Evolutionary conservation across 148 eudicot genomes (phyloP), one percentile per base, ranked within the genome.

Genomic region (Dianthus caryophyllus): DNA sequence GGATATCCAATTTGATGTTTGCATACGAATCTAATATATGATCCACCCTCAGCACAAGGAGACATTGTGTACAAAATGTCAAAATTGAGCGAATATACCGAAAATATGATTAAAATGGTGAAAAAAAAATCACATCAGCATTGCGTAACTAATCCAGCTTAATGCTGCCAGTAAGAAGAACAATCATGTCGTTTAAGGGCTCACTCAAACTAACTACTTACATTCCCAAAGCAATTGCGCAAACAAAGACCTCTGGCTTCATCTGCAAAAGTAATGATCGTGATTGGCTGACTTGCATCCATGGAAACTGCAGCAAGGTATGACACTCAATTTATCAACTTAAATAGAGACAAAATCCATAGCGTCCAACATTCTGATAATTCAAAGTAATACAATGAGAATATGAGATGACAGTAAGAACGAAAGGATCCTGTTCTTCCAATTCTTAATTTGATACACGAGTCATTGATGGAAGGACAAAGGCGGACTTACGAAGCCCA

Each of bases 221-320:
- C 83, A 80, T 73, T 73, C 80, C 83, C 68, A 76, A 9, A 9
- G 33, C 56, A 52, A 76, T 64, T 54, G 83, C 80, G 36, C 65
- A 51, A 55, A 76, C 46, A 76, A 80, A 80, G 50, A 62, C 69
- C 60, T 65, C 72, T 61, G 77, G 80, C 75, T 80, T 77, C 36
- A 80, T 75, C 77, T 61, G 36, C 80, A 80, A 60, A 22, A 76
- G 75, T 66, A 76, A 39, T 38, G 71, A 41, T 21, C 80, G 64
- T 16, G 83, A 73, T 11, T 76, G 76, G 68, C 83, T 70, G 60
- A 80, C 83, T 80, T 80, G 83, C 75, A 80, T 76, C 83, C 83
- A 80, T 31, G 83, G 83, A 73, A 78, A 73, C 83, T 80, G 78
- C 46, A 66, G 41, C 47, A 73, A 53, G 61, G 60, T 17, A 29